Evolutionary conservation across 1,284 basidiomycete genomes (phyloP), one percentile per base, ranked within the genome.

Genomic region (Trichosporon sp.): DNA sequence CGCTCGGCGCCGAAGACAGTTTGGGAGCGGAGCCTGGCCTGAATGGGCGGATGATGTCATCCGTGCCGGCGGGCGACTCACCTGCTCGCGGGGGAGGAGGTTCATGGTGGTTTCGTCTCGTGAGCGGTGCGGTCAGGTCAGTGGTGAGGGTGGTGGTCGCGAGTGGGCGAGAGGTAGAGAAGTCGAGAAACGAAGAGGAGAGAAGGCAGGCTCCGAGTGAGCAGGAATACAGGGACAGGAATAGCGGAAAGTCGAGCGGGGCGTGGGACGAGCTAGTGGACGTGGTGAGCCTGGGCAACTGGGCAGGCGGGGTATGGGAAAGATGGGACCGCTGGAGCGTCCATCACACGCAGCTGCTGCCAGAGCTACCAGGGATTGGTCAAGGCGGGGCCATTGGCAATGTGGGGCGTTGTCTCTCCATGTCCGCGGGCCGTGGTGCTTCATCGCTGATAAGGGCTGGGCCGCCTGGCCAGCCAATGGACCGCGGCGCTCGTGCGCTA

Each of bases 21-120:
- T 25, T 25, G 56, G 34, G 58, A 35, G 29, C 13, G 60, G 60
- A 25, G n/a, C 12, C 4, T 51, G 47, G n/a, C 9, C 47, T 51
- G 64, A 42, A 42, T 42, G 38, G 18, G 29, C 38, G 38, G 38
- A 44, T 29, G 23, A n/a, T 31, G 25, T 18, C 11, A 27, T 23
- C 34, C 9, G 9, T n/a, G n/a, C n/a, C 35, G 7, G 34, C 11
- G 27, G 44, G 21, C 47, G 5, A 51, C 34, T 62, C 42, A 78
- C 80, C 75, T 77, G 77, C 70, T 82, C 80, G 38, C 79, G 70
- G 8, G 80, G 80, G 29, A 78, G 71, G 65, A 82, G 75, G 67
- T 80, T 77, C 80, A 81, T 81, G 13, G 25, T 60, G 29, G 56
- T n/a, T 4, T n/a, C 27, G 13, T 32, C 29, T 18, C 29, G 56